Base-by-base conservation (phyloP, 306 rosid genomes). In the Ziziphus jujuba region DNA sequence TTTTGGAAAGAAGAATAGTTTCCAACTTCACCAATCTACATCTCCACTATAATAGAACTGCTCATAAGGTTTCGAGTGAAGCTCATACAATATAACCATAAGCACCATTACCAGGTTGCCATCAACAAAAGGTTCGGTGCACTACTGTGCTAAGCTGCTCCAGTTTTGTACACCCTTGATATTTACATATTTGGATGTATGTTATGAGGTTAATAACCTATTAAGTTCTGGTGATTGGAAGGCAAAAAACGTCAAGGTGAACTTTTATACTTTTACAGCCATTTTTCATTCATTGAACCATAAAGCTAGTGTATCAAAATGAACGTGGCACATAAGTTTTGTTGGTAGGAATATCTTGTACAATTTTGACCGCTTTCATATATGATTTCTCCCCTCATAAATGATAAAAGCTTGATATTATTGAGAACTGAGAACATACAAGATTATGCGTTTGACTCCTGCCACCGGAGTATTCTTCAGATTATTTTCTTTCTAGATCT, bases 131-230 rank as follows among this genome's bases (percentile, higher is more conserved):
- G 54, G 50, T 60, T 68, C 75, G 33, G 75, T 66, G 75, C 60
- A 21, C 48, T 66, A 60, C 59, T 65, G 31, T 25, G 65, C 79
- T 76, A 70, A 68, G 86, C 64, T 71, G 81, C 73, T 53, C 61
- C 65, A 71, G 71, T 77, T 62, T 15, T 71, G 48, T 53, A 35
- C 48, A 51, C 15, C 47, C 61, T 43, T 50, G 38, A 67, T 40
- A 58, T 15, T 62, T 75, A 55, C 54, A 34, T 19, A 24, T 45
- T 73, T 14, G 55, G 72, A 36, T 65, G 67, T 79, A 34, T 51
- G 66, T 24, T 10, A 61, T 43, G 1, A 63, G 38, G 77, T 70
- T 62, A 48, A 40, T 12, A 40, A 6, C 10, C 13, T 9, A 40
- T 40, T 48, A 12, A 73, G 50, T 66, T 58, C 59, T 63, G 49